Percentiles rank a stretch among this genome's conserved stretches.
These are phyloP conservation scores for Claviceps paspali DNA, from an alignment of 2,329 filamentous ascomycete genomes.

Conservation along the genomic window DNA sequence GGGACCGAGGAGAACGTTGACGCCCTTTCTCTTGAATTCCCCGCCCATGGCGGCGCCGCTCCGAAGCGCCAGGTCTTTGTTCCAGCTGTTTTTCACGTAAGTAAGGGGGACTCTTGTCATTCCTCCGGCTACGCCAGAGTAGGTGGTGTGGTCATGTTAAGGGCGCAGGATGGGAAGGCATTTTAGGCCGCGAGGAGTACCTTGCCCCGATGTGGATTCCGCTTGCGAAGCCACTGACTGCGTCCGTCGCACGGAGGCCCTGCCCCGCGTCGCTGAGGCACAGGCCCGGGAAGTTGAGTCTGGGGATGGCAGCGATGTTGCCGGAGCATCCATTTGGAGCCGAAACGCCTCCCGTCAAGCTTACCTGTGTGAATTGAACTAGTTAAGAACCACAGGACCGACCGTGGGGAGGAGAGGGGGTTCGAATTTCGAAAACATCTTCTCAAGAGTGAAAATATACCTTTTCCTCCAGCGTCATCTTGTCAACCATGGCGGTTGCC, in stretches of 20 bases:
- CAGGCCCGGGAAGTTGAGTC: slow-evolving; percentile 27
- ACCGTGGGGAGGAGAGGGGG: no score
- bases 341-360: slow-evolving; percentile 53
- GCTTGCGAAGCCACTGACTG: slow-evolving; percentile 25
- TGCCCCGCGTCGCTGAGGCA: slow-evolving; percentile 31
- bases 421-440: neutral
- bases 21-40: slow-evolving; percentile 63
- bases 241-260: slow-evolving; percentile 26
- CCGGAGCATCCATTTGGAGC: slow-evolving; percentile 35
- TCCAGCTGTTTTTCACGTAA: slow-evolving; percentile 37
- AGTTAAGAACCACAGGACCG: no score
- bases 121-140: no score
- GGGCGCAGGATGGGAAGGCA: no score
- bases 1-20: slow-evolving; percentile 65
- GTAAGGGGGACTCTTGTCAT: no score
- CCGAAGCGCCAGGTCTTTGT: slow-evolving; percentile 50
- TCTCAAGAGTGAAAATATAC: neutral
- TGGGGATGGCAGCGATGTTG: slow-evolving; percentile 22
- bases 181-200: no score
- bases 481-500: slow-evolving; percentile 51
- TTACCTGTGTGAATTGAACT: slow-evolving; percentile 37
- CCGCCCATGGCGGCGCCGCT: slow-evolving; percentile 60
- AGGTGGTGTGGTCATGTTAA: no score
- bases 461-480: slow-evolving; percentile 65
- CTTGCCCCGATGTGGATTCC: slow-evolving; percentile 26